Evolutionary conservation across 179 eudicot genomes (phyloP).

Genomic region (Beta lomatogona): DNA sequence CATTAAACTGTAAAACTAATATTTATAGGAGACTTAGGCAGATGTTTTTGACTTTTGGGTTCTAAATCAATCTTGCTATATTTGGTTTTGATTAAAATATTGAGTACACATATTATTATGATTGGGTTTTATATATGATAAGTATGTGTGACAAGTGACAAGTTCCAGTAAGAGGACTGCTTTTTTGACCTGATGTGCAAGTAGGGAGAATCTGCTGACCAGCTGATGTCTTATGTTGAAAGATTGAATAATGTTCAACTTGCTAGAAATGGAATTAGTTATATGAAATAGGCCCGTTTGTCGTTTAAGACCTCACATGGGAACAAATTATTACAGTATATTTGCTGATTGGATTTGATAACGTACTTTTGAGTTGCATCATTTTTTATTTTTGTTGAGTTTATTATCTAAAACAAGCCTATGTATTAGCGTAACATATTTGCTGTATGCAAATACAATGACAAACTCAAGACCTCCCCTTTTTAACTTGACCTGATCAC

Average conservation of each 20-base stretch:
- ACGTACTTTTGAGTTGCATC: neutral
- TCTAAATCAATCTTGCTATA: neutral
- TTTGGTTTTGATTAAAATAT: neutral
- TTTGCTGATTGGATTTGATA: neutral
- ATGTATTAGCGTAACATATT: neutral
- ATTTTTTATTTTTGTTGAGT: neutral
- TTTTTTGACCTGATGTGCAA: conserved; percentile 5
- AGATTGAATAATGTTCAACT: neutral
- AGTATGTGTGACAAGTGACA: neutral
- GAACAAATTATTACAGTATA: neutral
- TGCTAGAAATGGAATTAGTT: neutral
- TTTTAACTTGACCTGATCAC: no score
- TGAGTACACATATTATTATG: neutral
- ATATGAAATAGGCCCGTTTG: neutral
- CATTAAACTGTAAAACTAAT: conserved; percentile 4
- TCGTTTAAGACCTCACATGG: neutral
- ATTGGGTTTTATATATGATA: conserved; percentile 1
- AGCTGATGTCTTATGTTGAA: neutral
- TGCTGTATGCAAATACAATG: neutral
- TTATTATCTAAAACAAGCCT: neutral
- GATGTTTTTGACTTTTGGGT: neutral
- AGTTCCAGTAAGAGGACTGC: neutral
- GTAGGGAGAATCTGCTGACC: neutral
- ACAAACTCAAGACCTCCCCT: neutral
- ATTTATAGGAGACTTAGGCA: neutral